Base-by-base conservation (phyloP, 805 yeast species). In the Candida maris region DNA sequence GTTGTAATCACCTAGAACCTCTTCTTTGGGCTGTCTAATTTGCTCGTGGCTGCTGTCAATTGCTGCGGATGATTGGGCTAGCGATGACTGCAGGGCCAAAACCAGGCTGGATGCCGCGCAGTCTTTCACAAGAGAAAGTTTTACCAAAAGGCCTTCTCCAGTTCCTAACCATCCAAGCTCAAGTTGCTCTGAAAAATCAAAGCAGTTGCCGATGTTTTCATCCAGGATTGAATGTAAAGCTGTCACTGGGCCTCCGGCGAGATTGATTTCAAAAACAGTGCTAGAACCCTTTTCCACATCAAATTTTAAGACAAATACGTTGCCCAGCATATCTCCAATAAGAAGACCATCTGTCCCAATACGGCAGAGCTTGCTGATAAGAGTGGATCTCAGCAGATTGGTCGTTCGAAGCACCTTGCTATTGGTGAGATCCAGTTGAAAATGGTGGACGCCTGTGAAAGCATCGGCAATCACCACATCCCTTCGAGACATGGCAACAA, bases 241-340 rank as follows among this genome's bases (percentile, higher is more conserved):
- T 9, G 14, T 7, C 14, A 28, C 13, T 8, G 31, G 10, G 8
- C 52, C 42, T 16, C 30, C 18, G 2, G 18, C 16, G 3, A 39
- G 16, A 19, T 47, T 42, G 22, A 32, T 35, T 13, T 18, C 23
- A 4, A 38, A 19, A 12, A 24, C 14, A 18, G 42, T 17, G 14
- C 27, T 13, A 15, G 8, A n/a, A 14, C 14, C 23, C 13, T 30
- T 19, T 15, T 14, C 21, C 4, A 6, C 12, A 8, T n/a, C 28
- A 9, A 10, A 12, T 16, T 35, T 41, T 12, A 38, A 23, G 6
- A 50, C 22, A 15, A 41, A 47, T 2, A 54, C 9, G 28, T 56
- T 56, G 2, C 61, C 61, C 13, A 49, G 28, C 5, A 46, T 4
- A 38, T 56, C 61, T 18, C 58, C 56, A 16, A 51, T 39, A 0